Conservation (phyloP, 2,329 filamentous ascomycete species). For the Sarocladium oryzae region DNA sequence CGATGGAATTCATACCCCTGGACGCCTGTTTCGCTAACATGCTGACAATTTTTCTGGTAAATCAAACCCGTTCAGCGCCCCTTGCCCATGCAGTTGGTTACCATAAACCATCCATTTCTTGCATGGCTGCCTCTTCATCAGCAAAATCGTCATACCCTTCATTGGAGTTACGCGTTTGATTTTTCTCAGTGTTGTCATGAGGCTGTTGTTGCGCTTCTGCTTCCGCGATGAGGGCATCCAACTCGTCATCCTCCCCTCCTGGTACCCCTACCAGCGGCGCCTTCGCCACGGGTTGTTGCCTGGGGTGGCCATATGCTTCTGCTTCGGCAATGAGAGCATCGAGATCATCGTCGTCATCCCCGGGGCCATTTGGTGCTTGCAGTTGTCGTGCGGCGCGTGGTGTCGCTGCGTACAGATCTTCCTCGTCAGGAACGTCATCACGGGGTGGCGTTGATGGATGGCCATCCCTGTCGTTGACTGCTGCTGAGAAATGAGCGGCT, state of each 20-base stretch:
- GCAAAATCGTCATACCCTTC: constrained; percentile 38
- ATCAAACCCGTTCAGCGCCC: too few species aligned
- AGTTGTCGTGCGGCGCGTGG: constrained; percentile 24
- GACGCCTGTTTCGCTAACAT: too few species aligned
- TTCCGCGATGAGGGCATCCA: constrained; percentile 48
- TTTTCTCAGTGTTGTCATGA: constrained; percentile 3
- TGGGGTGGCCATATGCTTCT: constrained; percentile 9
- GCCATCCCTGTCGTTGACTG: not conserved
- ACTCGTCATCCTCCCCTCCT: constrained; percentile 34
- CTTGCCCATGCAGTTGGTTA: constrained; percentile 18
- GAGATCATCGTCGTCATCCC: constrained; percentile 45
- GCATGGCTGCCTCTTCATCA: constrained; percentile 64
- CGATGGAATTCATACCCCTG: too few species aligned
- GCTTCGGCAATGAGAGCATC: constrained; percentile 46
- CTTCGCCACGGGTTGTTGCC: constrained; percentile 1
- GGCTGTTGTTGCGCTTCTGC: constrained; percentile 25
- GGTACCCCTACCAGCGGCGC: constrained; percentile 8
- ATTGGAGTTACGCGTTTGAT: not conserved
- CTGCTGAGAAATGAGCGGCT: not conserved
- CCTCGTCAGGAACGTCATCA: constrained; percentile 34
- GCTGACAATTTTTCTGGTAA: too few species aligned
- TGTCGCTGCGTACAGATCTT: constrained; percentile 51
- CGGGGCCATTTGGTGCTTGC: constrained; percentile 19
- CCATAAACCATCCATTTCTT: constrained; percentile 53
- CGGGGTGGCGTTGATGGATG: constrained; percentile 6